Conservation (phyloP, 2,329 filamentous ascomycete genomes). For the Pyrenochaeta sp. region DNA sequence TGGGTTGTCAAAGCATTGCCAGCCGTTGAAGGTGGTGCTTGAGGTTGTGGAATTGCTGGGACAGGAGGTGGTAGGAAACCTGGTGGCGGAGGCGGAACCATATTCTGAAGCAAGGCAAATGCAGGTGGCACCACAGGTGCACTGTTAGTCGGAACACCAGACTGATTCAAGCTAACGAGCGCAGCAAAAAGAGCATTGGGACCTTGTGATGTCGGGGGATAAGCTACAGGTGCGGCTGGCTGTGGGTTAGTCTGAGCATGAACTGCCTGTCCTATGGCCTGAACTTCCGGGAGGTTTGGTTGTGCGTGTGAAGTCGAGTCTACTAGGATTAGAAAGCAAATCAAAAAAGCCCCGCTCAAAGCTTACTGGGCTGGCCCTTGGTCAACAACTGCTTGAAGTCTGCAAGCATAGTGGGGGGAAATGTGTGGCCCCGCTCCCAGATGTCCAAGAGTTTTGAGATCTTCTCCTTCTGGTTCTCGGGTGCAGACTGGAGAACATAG, state of each 20-base stretch:
- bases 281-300: slow-evolving; percentile 36
- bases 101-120: slow-evolving; percentile 38
- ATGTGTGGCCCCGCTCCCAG: slow-evolving; percentile 95
- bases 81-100: slow-evolving; percentile 41
- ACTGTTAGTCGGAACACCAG: slow-evolving; percentile 38
- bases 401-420: slow-evolving; percentile 79
- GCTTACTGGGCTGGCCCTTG: slow-evolving; percentile 70
- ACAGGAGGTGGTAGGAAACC: slow-evolving; percentile 43
- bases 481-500: slow-evolving; percentile 88
- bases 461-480: slow-evolving; percentile 95
- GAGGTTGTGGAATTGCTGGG: slow-evolving; percentile 27
- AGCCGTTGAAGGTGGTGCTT: slow-evolving; percentile 32
- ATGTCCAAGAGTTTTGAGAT: slow-evolving; percentile 95
- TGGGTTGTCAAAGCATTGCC: slow-evolving; percentile 39
- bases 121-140: slow-evolving; percentile 29
- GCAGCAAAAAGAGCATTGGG: slow-evolving; percentile 43
- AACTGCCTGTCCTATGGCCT: slow-evolving; percentile 26
- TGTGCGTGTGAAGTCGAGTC: slow-evolving; percentile 30
- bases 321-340: slow-evolving; percentile 15
- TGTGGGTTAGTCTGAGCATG: slow-evolving; percentile 37
- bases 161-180: slow-evolving; percentile 41
- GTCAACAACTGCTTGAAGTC: slow-evolving; percentile 84
- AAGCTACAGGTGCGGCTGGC: slow-evolving; percentile 23
- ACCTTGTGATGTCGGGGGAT: slow-evolving; percentile 33
- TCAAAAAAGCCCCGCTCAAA: slow-evolving; percentile 29